Conservation (phyloP, 2,329 filamentous ascomycete genomes). For the Neobulgaria alba region DNA sequence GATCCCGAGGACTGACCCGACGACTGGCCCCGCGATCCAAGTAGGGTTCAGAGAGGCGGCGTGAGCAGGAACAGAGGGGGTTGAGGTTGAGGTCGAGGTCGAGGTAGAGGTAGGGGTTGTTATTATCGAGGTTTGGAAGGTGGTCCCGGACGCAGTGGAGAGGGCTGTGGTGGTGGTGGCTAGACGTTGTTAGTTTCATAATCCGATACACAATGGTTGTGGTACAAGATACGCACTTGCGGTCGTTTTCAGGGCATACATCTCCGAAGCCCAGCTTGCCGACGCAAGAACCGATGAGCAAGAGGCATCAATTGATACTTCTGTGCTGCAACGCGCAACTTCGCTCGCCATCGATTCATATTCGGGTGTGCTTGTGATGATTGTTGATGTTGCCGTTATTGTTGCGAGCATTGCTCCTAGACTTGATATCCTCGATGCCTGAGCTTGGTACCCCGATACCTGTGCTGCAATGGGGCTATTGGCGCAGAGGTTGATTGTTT, state of each 20-base stretch:
- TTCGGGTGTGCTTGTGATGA: too few species aligned
- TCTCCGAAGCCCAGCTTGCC: conserved; percentile 5
- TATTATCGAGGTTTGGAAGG: background rate
- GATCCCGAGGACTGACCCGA: conserved; percentile 21
- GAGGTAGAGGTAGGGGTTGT: background rate
- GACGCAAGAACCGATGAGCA: conserved; percentile 5
- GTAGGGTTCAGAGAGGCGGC: conserved; percentile 8
- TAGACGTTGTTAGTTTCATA: too few species aligned
- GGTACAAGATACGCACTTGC: too few species aligned
- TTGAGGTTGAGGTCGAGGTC: conserved; percentile 1
- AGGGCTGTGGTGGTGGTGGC: background rate
- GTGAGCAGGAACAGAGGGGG: conserved; percentile 1
- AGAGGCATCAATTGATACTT: background rate
- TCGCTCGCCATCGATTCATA: too few species aligned
- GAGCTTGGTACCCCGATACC: conserved; percentile 14
- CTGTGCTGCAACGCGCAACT: background rate
- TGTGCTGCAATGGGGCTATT: conserved; percentile 8
- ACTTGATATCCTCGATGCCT: conserved; percentile 15
- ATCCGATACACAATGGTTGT: too few species aligned
- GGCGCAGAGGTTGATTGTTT: conserved; percentile 15
- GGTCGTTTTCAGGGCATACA: too few species aligned
- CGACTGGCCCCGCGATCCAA: conserved; percentile 22
- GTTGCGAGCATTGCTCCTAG: conserved; percentile 1
- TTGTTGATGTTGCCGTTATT: conserved; percentile 5
- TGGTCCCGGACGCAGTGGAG: background rate